These are phyloP conservation scores for Xylaria longipes DNA, from an alignment of 495 filamentous ascomycete genomes.

Conservation along the genomic window DNA sequence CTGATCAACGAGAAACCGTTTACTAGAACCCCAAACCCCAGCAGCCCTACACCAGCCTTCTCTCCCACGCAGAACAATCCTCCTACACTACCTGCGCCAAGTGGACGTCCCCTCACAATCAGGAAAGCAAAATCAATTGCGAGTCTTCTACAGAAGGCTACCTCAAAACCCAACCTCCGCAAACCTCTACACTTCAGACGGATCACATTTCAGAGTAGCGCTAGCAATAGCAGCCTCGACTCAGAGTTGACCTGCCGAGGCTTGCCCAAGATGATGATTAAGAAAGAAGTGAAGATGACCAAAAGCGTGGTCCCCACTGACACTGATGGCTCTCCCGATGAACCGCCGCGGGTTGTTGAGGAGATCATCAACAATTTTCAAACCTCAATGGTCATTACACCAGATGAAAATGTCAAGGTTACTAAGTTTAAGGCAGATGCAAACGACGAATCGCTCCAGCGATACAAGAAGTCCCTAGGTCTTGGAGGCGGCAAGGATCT, in stretches of 20 bases:
- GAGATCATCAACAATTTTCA: conserved; percentile 22
- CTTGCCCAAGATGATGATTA: conserved; percentile 28
- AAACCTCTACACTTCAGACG: not conserved
- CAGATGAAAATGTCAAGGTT: conserved; percentile 24
- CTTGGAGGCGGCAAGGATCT: conserved; percentile 67
- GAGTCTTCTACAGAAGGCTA: not conserved
- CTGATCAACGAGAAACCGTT: not conserved
- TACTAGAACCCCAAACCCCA: not conserved
- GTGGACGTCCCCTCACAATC: not conserved
- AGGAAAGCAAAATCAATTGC: conserved; percentile 23
- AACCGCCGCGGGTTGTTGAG: not conserved
- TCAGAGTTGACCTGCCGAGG: conserved; percentile 36
- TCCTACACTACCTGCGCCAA: conserved; percentile 10
- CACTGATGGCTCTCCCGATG: not conserved
- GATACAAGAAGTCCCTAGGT: conserved; percentile 96
- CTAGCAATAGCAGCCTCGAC: conserved; percentile 26
- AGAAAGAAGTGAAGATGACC: conserved; percentile 2
- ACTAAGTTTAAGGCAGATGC: conserved; percentile 53
- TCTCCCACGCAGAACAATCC: not conserved
- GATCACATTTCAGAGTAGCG: conserved; percentile 9
- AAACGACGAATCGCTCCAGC: conserved; percentile 89
- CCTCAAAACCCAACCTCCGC: conserved; percentile 11
- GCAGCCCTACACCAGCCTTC: not conserved
- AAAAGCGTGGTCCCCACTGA: not conserved
- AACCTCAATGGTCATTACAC: conserved; percentile 10